Percentiles rank a stretch among this genome's conserved stretches.
These are phyloP conservation scores for Polychaeton citri DNA, from an alignment of 2,329 filamentous ascomycete genomes.

Conservation along the genomic window DNA sequence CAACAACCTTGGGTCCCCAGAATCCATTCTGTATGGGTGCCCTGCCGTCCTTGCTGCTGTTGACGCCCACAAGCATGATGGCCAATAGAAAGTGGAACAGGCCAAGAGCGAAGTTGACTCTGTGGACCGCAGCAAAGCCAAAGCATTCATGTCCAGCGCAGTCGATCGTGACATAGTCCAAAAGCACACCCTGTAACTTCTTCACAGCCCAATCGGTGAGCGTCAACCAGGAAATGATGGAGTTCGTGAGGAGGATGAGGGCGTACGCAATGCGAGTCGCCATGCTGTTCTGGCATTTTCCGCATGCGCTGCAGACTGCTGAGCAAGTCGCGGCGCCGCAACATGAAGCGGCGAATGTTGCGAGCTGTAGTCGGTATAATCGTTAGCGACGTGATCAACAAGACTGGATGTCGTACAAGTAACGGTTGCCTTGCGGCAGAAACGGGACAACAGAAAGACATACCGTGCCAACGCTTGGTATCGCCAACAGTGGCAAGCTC, in stretches of 20 bases:
- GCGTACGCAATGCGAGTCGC: constrained; percentile 80
- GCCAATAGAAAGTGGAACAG: constrained; percentile 85
- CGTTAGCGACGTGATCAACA: constrained; percentile 3
- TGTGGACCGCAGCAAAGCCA: constrained; percentile 90
- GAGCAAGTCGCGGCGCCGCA: constrained; percentile 95
- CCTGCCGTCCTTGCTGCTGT: constrained; percentile 72
- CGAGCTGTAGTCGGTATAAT: constrained; percentile 38
- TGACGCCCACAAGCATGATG: constrained; percentile 71
- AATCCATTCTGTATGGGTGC: constrained; percentile 93
- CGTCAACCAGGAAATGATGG: constrained; percentile 96
- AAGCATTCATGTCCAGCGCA: constrained; percentile 85
- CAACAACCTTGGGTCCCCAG: constrained; percentile 91
- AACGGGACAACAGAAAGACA: constrained; percentile 22
- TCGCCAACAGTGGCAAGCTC: constrained; percentile 74
- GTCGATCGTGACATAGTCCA: constrained; percentile 92
- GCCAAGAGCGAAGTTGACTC: constrained; percentile 94
- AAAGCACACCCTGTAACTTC: constrained; percentile 78
- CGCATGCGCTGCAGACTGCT: constrained; percentile 87
- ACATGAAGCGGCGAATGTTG: constrained; percentile 75
- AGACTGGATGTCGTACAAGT: constrained; percentile 2
- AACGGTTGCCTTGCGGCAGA: constrained; percentile 6
- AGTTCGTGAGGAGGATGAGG: constrained; percentile 88
- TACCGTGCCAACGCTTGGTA: constrained; percentile 80
- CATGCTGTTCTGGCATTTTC: constrained; percentile 95
- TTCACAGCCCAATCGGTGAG: constrained; percentile 97